Evolutionary conservation across 164 flowering plant genomes (phyloP).

Genomic region (Tetrastigma voinierianum): DNA sequence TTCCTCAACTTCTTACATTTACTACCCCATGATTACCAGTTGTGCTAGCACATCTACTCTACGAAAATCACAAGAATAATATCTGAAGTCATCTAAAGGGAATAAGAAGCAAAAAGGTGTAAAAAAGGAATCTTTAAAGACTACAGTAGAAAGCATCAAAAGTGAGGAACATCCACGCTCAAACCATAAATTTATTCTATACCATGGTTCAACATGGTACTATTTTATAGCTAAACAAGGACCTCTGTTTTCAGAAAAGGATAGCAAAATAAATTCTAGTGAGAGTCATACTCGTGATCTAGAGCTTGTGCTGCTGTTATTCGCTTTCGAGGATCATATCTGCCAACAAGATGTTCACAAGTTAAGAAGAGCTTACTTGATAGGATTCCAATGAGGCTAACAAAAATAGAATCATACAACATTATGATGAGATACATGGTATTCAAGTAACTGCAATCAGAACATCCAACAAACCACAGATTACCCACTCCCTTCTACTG

Average conservation of each 20-base stretch:
- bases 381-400: no score
- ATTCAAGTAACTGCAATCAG: neutral
- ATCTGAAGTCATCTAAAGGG: no score
- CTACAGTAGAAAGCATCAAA: no score
- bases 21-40: no score
- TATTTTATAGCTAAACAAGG: neutral
- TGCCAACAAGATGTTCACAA: slow-evolving; percentile 26
- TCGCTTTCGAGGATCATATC: slow-evolving; percentile 95
- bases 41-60: no score
- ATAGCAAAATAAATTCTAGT: neutral
- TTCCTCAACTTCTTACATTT: no score
- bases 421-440: neutral
- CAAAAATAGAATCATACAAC: no score
- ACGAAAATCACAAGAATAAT: no score
- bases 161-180: neutral
- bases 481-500: neutral
- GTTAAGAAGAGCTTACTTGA: neutral
- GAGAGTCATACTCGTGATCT: slow-evolving; percentile 83
- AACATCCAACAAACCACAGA: neutral
- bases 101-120: neutral
- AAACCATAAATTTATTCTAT: neutral
- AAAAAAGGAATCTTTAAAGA: neutral
- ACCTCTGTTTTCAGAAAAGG: neutral
- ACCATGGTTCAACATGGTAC: neutral
- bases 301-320: slow-evolving; percentile 96